Conservation (phyloP, 2,329 filamentous ascomycete species). For the Mollisia scopiformis region DNA sequence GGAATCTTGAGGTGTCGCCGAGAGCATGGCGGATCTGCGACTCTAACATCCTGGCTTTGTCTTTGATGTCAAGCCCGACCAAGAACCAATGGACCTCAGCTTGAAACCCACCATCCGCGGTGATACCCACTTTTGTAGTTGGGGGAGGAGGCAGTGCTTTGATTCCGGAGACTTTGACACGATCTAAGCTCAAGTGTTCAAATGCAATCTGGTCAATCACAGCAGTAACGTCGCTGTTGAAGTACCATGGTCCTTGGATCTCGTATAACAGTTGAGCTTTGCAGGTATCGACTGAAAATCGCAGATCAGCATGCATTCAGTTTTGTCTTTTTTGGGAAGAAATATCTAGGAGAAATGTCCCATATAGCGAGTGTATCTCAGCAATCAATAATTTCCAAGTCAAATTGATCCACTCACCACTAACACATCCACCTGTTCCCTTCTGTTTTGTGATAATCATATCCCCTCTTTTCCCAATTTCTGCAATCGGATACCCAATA, state of each 20-base stretch:
- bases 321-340: not conserved
- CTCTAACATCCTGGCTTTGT: slow-evolving; percentile 48
- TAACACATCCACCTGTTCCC: slow-evolving; percentile 35
- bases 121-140: slow-evolving; percentile 47
- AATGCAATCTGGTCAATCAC: slow-evolving; percentile 40
- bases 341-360: not conserved
- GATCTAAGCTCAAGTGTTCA: slow-evolving; percentile 48
- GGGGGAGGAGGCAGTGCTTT: slow-evolving; percentile 39
- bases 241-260: slow-evolving; percentile 43
- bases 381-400: not conserved
- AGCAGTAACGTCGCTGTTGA: slow-evolving; percentile 41
- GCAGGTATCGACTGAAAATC: slow-evolving; percentile 33
- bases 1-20: slow-evolving; percentile 38
- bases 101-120: slow-evolving; percentile 47
- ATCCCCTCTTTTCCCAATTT: slow-evolving; percentile 45
- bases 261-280: slow-evolving; percentile 44
- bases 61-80: slow-evolving; percentile 46
- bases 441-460: slow-evolving; percentile 47
- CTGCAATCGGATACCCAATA: slow-evolving; percentile 51
- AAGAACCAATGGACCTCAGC: slow-evolving; percentile 49
- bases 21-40: slow-evolving; percentile 40
- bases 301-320: too few relatives aligned
- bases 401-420: not conserved
- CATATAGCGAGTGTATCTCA: not conserved
- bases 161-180: slow-evolving; percentile 42